Conservation (phyloP, 2,329 filamentous ascomycete species). For the Lachnellula cervina region DNA sequence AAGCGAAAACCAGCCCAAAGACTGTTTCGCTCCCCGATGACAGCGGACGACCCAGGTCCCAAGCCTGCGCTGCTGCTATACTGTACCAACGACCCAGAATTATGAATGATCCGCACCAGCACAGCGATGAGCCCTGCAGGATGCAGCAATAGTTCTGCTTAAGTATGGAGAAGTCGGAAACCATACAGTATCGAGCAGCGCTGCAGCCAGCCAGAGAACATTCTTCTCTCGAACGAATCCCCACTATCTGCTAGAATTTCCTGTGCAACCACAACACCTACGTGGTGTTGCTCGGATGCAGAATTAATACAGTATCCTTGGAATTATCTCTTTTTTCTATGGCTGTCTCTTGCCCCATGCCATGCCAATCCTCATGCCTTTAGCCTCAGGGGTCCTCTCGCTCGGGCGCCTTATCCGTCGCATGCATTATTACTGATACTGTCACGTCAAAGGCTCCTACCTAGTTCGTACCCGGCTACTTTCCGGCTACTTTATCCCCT, state of each 20-base stretch:
- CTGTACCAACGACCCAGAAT: background rate
- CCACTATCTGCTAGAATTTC: background rate
- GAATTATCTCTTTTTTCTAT: background rate
- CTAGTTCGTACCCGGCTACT: no score
- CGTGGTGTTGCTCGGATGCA: background rate
- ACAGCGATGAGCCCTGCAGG: conserved; percentile 2
- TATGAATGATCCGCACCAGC: background rate
- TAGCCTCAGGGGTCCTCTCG: background rate
- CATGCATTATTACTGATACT: conserved; percentile 12
- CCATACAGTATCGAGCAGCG: background rate
- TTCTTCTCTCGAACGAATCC: background rate
- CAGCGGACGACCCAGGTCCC: conserved; percentile 1
- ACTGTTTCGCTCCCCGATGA: background rate
- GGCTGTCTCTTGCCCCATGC: background rate
- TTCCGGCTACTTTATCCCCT: background rate
- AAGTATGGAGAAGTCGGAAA: background rate
- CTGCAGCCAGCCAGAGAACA: background rate
- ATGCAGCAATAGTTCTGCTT: background rate
- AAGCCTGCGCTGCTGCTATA: no score
- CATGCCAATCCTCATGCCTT: background rate
- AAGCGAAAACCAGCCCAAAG: conserved; percentile 10
- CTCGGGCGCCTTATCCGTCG: conserved; percentile 12
- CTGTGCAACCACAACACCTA: conserved; percentile 2
- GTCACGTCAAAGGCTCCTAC: conserved; percentile 11
- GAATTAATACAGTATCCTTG: background rate